These are phyloP conservation scores for Wickerhamomyces queroliae DNA, from an alignment of 805 yeast species.

Conservation along the genomic window DNA sequence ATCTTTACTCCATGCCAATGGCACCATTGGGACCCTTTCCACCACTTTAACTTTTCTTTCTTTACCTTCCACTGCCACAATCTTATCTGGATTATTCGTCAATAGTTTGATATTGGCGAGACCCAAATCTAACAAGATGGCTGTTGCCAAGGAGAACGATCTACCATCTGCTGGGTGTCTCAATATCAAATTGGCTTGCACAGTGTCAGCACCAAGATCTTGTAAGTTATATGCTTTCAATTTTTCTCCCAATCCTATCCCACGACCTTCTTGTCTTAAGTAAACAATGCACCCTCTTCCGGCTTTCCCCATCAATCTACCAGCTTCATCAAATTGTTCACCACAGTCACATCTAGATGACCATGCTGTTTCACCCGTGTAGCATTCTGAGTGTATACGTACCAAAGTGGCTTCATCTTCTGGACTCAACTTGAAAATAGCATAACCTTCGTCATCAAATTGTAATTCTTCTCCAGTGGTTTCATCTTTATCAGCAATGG, in stretches of 20 bases:
- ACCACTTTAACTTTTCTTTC: constrained; percentile 66
- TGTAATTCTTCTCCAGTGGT: constrained; percentile 29
- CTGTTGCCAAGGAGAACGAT: constrained; percentile 88
- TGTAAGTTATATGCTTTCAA: constrained; percentile 94
- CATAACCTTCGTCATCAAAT: constrained; percentile 35
- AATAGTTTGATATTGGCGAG: constrained; percentile 64
- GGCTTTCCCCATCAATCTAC: constrained; percentile 77
- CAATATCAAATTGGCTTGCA: constrained; percentile 86
- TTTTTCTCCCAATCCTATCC: constrained; percentile 97
- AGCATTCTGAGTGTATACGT: constrained; percentile 94
- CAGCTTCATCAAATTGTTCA: constrained; percentile 98
- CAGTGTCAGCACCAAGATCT: constrained; percentile 98
- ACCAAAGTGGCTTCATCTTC: constrained; percentile 52
- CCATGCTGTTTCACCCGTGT: constrained; percentile 99
- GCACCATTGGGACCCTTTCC: constrained; percentile 95
- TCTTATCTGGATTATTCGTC: constrained; percentile 96
- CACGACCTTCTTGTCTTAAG: constrained; percentile 96
- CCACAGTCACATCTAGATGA: constrained; percentile 99
- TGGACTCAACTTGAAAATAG: constrained; percentile 19
- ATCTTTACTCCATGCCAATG: constrained; percentile 74
- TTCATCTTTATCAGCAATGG: constrained; percentile 58
- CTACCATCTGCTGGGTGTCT: constrained; percentile 99
- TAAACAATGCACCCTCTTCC: constrained; percentile 96
- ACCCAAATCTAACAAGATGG: constrained; percentile 82
- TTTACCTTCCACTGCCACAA: constrained; percentile 89